These are phyloP conservation scores for Paxillus ammoniavirescens DNA, from an alignment of 768 basidiomycete species.

Conservation along the genomic window DNA sequence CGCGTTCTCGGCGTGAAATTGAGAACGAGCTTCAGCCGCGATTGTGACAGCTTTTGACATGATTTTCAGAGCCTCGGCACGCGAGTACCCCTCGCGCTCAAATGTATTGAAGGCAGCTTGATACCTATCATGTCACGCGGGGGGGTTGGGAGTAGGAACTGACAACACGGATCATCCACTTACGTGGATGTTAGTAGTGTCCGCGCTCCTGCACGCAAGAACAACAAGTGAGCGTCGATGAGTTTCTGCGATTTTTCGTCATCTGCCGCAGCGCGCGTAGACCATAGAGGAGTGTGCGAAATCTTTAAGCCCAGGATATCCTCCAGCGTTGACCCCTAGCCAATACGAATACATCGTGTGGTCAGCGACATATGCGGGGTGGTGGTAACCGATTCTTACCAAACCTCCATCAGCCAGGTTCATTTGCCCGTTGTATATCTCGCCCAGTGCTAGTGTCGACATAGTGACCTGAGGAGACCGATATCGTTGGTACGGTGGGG, in stretches of 20 bases:
- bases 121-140: conserved; percentile 43
- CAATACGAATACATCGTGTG: conserved; percentile 2
- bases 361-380: neutral
- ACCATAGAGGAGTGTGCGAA: conserved; percentile 66
- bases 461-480: neutral
- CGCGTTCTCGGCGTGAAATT: conserved; percentile 30
- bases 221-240: conserved; percentile 57
- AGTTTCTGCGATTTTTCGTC: conserved; percentile 46
- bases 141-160: neutral
- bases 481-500: neutral
- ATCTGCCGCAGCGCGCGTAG: conserved; percentile 55
- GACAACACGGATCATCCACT: neutral
- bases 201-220: conserved; percentile 62
- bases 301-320: conserved; percentile 46
- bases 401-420: conserved; percentile 47
- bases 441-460: conserved; percentile 1
- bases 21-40: conserved; percentile 45
- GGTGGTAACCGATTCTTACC: conserved; percentile 25
- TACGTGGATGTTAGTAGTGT: conserved; percentile 73
- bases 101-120: conserved; percentile 62
- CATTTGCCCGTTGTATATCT: conserved; percentile 11
- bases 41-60: conserved; percentile 56
- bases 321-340: conserved; percentile 64
- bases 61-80: conserved; percentile 39
- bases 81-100: conserved; percentile 46